Evolutionary conservation across 495 filamentous ascomycete species (phyloP).

Genomic region (Neurospora terricola): DNA sequence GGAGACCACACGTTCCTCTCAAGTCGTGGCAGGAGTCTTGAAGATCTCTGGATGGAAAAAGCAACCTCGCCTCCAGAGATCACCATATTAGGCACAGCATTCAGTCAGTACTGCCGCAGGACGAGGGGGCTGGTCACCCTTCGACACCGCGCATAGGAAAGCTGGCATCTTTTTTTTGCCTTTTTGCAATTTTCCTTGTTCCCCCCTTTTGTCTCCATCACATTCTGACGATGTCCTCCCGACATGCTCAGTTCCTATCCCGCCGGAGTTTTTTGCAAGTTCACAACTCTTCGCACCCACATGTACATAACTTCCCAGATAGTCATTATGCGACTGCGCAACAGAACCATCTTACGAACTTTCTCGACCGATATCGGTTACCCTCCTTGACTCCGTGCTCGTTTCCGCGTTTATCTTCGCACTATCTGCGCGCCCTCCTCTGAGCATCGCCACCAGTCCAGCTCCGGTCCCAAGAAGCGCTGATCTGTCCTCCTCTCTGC

Average conservation of each 20-base stretch:
- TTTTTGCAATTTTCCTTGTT: no score
- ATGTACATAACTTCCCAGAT: neutral
- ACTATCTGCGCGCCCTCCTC: neutral
- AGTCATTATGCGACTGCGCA: neutral
- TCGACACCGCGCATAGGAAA: neutral
- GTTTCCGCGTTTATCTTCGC: neutral
- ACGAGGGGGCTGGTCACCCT: neutral
- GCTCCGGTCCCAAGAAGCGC: neutral
- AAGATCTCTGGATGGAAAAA: neutral
- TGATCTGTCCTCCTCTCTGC: neutral
- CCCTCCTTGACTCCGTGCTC: neutral
- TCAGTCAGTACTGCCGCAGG: neutral
- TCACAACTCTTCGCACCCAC: neutral
- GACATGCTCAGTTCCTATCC: neutral
- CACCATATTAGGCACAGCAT: neutral
- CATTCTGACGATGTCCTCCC: neutral
- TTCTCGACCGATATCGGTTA: neutral
- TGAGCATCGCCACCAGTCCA: neutral
- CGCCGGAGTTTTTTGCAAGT: neutral
- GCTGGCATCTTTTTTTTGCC: neutral
- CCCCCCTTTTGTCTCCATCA: neutral
- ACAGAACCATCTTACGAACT: neutral
- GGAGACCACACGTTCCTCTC: neutral
- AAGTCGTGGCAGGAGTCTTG: neutral
- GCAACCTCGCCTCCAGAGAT: no score